Evolutionary conservation across 768 basidiomycete species (phyloP).

Genomic region (Lentinula boryana): DNA sequence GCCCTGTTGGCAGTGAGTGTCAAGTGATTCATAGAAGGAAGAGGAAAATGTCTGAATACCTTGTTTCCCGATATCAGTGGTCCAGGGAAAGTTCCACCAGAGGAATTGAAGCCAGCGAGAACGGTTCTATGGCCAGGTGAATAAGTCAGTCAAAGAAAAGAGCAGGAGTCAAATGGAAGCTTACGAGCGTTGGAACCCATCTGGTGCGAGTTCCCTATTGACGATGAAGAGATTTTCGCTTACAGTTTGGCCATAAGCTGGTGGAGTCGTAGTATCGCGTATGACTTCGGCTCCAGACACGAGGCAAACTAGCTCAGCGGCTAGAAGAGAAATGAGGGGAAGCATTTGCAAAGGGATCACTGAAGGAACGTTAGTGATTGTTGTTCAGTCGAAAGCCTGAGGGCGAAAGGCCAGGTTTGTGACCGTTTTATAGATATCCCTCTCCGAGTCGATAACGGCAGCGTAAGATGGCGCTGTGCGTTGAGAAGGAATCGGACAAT

Average conservation of each 20-base stretch:
- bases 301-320: not conserved
- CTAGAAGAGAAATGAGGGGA: not conserved
- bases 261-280: not conserved
- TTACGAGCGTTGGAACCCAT: not conserved
- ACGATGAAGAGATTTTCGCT: not conserved
- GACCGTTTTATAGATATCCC: not conserved
- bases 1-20: conserved; percentile 11
- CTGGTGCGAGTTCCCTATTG: not conserved
- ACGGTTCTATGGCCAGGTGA: not conserved
- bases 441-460: not conserved
- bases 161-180: not conserved
- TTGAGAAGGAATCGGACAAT: not conserved
- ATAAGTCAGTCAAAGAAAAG: not conserved
- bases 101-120: not conserved
- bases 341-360: not conserved
- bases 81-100: not conserved
- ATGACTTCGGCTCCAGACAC: not conserved
- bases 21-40: not conserved
- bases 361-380: not conserved
- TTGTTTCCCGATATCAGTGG: not conserved
- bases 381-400: not conserved
- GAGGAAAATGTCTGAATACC: not conserved
- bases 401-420: not conserved
- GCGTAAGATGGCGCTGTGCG: not conserved
- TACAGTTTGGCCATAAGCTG: not conserved